Evolutionary conservation across 2,329 filamentous ascomycete genomes (phyloP).

Genomic region (Trichoderma sp.): DNA sequence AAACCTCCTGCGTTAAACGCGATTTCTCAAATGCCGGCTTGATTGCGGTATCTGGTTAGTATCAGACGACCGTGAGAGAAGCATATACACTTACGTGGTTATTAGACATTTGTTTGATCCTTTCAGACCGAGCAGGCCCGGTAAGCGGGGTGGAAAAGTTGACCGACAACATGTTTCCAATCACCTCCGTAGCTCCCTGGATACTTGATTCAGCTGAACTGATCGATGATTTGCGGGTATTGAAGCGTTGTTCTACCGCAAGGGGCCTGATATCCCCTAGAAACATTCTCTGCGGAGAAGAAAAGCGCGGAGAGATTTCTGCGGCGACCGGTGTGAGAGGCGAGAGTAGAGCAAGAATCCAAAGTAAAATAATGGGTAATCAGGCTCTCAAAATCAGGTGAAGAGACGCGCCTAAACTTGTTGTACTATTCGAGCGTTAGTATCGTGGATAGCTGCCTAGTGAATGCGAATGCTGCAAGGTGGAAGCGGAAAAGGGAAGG

Average conservation of each 20-base stretch:
- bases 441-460: background rate
- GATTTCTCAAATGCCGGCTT: constrained; percentile 37
- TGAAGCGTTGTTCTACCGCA: background rate
- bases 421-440: background rate
- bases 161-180: constrained; percentile 35
- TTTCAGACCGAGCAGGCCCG: constrained; percentile 35
- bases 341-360: background rate
- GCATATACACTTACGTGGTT: constrained; percentile 34
- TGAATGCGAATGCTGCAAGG: too few species aligned
- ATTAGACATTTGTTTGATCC: constrained; percentile 39
- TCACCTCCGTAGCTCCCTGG: background rate
- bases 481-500: background rate
- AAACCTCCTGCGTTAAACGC: constrained; percentile 35
- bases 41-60: background rate
- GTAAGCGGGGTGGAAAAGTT: constrained; percentile 41
- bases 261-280: background rate
- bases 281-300: constrained; percentile 10
- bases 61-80: background rate
- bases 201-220: background rate
- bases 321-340: background rate
- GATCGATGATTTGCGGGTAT: background rate
- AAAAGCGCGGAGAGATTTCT: background rate
- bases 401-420: background rate
- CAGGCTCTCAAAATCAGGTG: background rate
- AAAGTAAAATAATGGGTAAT: too few species aligned